Evolutionary conservation across 768 basidiomycete species (phyloP), one percentile per base, ranked within the genome.

Genomic region (Rhodotorula taiwanensis): DNA sequence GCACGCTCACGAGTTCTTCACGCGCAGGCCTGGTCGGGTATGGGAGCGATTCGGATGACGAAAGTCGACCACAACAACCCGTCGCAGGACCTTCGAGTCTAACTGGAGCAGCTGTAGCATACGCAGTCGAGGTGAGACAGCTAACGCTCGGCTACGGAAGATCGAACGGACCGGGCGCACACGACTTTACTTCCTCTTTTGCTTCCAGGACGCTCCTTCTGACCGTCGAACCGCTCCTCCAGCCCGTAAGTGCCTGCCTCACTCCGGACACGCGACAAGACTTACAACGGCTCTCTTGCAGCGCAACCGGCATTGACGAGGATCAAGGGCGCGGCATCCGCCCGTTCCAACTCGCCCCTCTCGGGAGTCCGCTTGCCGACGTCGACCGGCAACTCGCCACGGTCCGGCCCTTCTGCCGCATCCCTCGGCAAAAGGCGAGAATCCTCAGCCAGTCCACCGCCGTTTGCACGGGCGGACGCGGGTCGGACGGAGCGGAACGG

Each of bases 11-110:
- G 7, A 2, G 3, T 9, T 9, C 28, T 2, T 9, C 11, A 1
- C 21, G 41, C 27, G 13, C 61, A 67, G 66, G 45, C 31, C 58
- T 67, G 23, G 66, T 43, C 1, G 55, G 58, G 9, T 67, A 61
- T 52, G 66, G 65, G 13, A 58, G 56, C 42, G 66, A 60, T 21
- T 56, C 54, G 20, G 65, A 62, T 31, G 49, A 56, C 16, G 58
- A 47, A 14, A 14, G 30, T 11, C 11, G 4, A 6, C 20, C n/a
- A n/a, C n/a, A n/a, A n/a, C n/a, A 5, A 23, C 25, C 28, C 23
- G 34, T 10, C 5, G 4, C 36, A 27, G 21, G 20, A n/a, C 20
- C 23, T 0, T 14, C 27, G 15, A 2, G 44, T n/a, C n/a, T n/a
- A n/a, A 6, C 33, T 2, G 6, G 27, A 43, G 6, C 20, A 13